phyloP scores from a whole-genome alignment of 1,284 basidiomycete species.

The Cystobasidium sp. region DNA sequence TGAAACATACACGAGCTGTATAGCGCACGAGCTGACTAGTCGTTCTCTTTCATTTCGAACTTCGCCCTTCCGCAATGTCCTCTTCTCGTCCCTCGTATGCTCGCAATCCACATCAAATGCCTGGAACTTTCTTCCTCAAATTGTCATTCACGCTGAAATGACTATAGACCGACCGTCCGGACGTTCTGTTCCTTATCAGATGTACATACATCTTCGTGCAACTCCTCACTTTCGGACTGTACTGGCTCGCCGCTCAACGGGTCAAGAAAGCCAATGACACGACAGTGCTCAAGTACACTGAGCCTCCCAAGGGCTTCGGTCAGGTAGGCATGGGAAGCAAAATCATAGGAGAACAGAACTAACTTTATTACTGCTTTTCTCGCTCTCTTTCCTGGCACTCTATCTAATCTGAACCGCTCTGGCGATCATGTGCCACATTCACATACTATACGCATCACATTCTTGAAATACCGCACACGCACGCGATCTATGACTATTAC shows the following conservation, averaged over 20 bases:
- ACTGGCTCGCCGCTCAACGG: constrained; percentile 69
- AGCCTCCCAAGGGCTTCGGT: constrained; percentile 58
- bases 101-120: constrained; percentile 1
- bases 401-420: too few species aligned
- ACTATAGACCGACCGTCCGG: constrained; percentile 76
- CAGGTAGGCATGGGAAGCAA: neutral
- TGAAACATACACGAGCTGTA: neutral
- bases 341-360: too few species aligned
- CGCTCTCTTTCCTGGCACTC: too few species aligned
- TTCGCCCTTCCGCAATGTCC: neutral
- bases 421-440: neutral
- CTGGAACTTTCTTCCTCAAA: neutral
- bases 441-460: neutral
- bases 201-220: constrained; percentile 80
- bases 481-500: neutral
- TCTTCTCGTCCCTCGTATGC: neutral
- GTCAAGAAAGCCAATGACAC: constrained; percentile 94
- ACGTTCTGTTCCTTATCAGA: constrained; percentile 79
- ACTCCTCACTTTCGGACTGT: constrained; percentile 69
- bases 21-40: too few species aligned
- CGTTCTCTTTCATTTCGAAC: constrained; percentile 2
- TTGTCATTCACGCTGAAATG: neutral
- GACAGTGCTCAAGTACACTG: constrained; percentile 86
- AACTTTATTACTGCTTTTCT: too few species aligned
- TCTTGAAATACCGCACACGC: neutral